Percentiles rank a stretch among this genome's conserved stretches.
Evolutionary conservation across 2,329 filamentous ascomycete species (phyloP).

Genomic region (Teratosphaeriaceae sp.): DNA sequence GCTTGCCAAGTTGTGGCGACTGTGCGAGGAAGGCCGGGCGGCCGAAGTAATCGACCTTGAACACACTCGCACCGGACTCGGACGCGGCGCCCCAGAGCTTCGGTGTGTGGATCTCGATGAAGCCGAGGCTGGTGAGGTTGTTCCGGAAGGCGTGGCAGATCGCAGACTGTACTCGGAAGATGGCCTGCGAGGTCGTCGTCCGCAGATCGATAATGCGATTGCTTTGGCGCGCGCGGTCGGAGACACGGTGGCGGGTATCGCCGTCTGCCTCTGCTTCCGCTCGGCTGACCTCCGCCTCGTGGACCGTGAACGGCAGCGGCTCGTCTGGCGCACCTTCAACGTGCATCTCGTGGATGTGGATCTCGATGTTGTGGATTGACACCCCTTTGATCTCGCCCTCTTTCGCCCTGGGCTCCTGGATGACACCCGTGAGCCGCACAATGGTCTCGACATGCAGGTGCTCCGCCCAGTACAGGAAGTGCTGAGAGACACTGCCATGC

Average conservation of each 20-base stretch:
- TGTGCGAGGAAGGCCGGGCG: conserved; percentile 83
- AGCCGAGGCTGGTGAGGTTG: conserved; percentile 66
- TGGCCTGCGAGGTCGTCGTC: conserved; percentile 77
- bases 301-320: conserved; percentile 61
- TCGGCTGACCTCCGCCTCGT: conserved; percentile 59
- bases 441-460: conserved; percentile 73
- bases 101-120: conserved; percentile 90
- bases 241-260: conserved; percentile 53
- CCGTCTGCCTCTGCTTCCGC: conserved; percentile 52
- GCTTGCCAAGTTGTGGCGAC: conserved; percentile 86
- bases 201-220: conserved; percentile 80
- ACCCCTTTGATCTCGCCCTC: conserved; percentile 66
- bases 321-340: conserved; percentile 56
- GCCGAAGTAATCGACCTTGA: conserved; percentile 87
- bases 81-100: conserved; percentile 87
- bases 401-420: conserved; percentile 63
- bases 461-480: conserved; percentile 84
- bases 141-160: conserved; percentile 74
- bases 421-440: conserved; percentile 65
- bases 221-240: conserved; percentile 65
- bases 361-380: conserved; percentile 67
- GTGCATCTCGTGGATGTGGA: conserved; percentile 61
- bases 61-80: conserved; percentile 85
- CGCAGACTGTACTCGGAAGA: conserved; percentile 79
- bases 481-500: conserved; percentile 56